Evolutionary conservation across 2,329 filamentous ascomycete genomes (phyloP).

Genomic region (Ambrosiella cleistominuta): DNA sequence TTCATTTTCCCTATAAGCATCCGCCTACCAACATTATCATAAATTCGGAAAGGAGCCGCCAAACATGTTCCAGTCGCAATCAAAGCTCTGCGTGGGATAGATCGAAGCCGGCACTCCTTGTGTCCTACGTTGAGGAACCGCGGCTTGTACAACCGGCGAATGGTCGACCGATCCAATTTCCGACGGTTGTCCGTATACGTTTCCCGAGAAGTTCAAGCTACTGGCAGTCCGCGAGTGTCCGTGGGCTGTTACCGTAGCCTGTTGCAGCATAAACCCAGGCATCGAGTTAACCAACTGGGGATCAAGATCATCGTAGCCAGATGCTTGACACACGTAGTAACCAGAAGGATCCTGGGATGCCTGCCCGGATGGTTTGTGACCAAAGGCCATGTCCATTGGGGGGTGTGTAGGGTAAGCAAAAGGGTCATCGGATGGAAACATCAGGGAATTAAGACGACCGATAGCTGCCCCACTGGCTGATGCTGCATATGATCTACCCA

Average conservation of each 20-base stretch:
- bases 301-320: slow-evolving; percentile 45
- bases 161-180: neutral
- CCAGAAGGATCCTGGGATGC: slow-evolving; percentile 20
- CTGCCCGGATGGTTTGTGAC: slow-evolving; percentile 16
- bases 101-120: slow-evolving; percentile 24
- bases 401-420: slow-evolving; percentile 67
- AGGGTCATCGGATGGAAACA: slow-evolving; percentile 64
- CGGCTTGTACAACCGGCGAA: neutral
- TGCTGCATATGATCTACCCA: slow-evolving; percentile 1
- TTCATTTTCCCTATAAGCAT: no score
- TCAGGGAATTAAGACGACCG: slow-evolving; percentile 45
- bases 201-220: slow-evolving; percentile 1
- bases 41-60: slow-evolving; percentile 28
- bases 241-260: neutral
- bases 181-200: slow-evolving; percentile 2
- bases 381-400: slow-evolving; percentile 37
- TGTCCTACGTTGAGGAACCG: neutral
- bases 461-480: slow-evolving; percentile 8
- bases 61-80: slow-evolving; percentile 31
- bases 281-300: slow-evolving; percentile 55
- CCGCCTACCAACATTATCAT: slow-evolving; percentile 17
- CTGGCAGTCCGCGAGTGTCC: neutral
- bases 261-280: slow-evolving; percentile 46
- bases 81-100: slow-evolving; percentile 29
- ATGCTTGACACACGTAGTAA: slow-evolving; percentile 17